These are phyloP conservation scores for Xylaria sp. DNA, from an alignment of 2,329 filamentous ascomycete genomes.

Conservation along the genomic window DNA sequence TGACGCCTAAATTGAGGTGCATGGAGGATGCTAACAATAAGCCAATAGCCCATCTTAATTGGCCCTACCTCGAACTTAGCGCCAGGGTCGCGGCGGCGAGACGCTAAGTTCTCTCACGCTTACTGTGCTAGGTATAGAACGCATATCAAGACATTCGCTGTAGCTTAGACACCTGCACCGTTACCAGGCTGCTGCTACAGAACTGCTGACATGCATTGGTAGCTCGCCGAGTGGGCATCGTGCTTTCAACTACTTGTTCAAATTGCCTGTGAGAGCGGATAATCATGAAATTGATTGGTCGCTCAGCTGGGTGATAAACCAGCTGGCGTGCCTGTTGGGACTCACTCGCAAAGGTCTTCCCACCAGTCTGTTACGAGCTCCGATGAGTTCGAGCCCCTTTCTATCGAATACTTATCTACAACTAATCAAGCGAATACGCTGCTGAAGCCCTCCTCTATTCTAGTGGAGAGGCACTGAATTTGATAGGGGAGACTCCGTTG, in stretches of 20 bases:
- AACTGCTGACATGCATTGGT: slow-evolving; percentile 4
- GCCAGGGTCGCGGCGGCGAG: neutral
- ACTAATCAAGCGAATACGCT: no score
- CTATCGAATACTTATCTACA: no score
- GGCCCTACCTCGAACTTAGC: no score
- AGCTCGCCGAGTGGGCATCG: no score
- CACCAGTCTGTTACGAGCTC: neutral
- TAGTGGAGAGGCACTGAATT: no score
- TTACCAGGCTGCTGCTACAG: neutral
- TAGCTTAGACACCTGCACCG: neutral
- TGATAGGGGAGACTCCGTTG: no score
- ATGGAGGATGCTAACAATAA: neutral
- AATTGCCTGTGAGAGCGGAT: no score
- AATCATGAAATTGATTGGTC: neutral
- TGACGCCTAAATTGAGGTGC: neutral
- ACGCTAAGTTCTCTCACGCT: neutral
- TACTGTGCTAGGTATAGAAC: neutral
- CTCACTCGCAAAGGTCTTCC: neutral
- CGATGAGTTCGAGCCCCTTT: neutral
- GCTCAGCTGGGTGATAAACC: no score
- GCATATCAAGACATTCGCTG: neutral
- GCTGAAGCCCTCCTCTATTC: no score
- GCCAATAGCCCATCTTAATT: neutral
- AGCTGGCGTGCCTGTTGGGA: neutral
- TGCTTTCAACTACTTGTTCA: no score